These are phyloP conservation scores for Colletotrichum sp. DNA, from an alignment of 2,329 filamentous ascomycete species.

Conservation along the genomic window DNA sequence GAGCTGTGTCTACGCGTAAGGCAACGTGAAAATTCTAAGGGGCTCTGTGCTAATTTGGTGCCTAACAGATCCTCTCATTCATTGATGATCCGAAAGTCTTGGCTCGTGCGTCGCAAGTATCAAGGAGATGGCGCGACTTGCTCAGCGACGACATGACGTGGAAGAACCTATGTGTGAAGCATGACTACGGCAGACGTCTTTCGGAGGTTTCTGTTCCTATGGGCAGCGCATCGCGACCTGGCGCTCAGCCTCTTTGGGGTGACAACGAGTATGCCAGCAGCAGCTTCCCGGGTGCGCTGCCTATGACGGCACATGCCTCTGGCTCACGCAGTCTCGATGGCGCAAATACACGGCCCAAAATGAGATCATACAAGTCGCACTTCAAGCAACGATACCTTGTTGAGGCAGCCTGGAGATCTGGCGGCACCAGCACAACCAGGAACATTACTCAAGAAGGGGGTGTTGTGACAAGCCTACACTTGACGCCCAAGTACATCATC, in stretches of 20 bases:
- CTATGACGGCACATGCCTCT: slow-evolving; percentile 38
- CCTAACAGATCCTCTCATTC: slow-evolving; percentile 82
- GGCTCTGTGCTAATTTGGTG: background rate
- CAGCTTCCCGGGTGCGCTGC: slow-evolving; percentile 51
- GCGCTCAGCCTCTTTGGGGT: slow-evolving; percentile 9
- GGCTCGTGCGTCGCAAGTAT: slow-evolving; percentile 94
- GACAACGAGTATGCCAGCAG: slow-evolving; percentile 34
- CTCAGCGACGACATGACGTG: slow-evolving; percentile 97
- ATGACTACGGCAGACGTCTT: slow-evolving; percentile 76
- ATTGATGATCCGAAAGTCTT: slow-evolving; percentile 96
- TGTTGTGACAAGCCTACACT: slow-evolving; percentile 92
- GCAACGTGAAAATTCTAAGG: too few relatives aligned
- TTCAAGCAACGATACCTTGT: slow-evolving; percentile 98
- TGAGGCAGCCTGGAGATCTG: slow-evolving; percentile 94
- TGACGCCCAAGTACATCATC: slow-evolving; percentile 96
- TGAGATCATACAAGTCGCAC: slow-evolving; percentile 90
- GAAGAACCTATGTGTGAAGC: slow-evolving; percentile 96
- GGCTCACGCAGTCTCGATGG: slow-evolving; percentile 63
- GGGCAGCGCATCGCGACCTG: slow-evolving; percentile 3
- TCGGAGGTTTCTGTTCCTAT: slow-evolving; percentile 47
- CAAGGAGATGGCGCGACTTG: slow-evolving; percentile 89
- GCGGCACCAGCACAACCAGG: slow-evolving; percentile 80
- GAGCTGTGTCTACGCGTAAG: slow-evolving; percentile 89
- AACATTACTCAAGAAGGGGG: slow-evolving; percentile 97
- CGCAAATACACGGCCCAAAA: slow-evolving; percentile 59